Conservation (phyloP, 1,284 basidiomycete species). For the Pseudozyma sp. region DNA sequence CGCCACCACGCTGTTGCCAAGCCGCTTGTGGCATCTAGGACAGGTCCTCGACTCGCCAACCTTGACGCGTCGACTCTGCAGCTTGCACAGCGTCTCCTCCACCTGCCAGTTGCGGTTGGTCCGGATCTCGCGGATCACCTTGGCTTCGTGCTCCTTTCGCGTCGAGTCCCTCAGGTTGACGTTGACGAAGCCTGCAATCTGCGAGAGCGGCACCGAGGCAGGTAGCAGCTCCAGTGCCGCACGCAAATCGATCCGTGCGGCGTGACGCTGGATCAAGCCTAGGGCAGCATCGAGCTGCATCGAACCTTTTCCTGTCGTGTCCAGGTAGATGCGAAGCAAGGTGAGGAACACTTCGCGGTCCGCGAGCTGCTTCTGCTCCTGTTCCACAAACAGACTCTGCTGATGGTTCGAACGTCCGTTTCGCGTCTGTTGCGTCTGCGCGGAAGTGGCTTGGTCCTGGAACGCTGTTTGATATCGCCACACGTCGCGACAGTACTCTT, state of each 20-base stretch:
- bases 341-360: slow-evolving; percentile 78
- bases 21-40: slow-evolving; percentile 91
- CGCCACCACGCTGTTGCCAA: slow-evolving; percentile 93
- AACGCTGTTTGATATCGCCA: slow-evolving; percentile 32
- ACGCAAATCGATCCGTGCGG: slow-evolving; percentile 81
- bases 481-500: slow-evolving; percentile 72
- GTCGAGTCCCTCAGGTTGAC: slow-evolving; percentile 47
- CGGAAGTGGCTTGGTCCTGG: not conserved
- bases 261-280: slow-evolving; percentile 83
- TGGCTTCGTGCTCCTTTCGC: slow-evolving; percentile 34
- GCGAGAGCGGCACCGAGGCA: slow-evolving; percentile 82
- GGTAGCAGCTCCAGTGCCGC: slow-evolving; percentile 87
- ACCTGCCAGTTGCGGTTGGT: slow-evolving; percentile 80
- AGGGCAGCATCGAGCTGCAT: slow-evolving; percentile 76
- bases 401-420: slow-evolving; percentile 26
- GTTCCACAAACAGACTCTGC: slow-evolving; percentile 43
- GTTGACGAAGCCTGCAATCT: slow-evolving; percentile 78
- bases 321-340: slow-evolving; percentile 86
- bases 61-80: slow-evolving; percentile 86
- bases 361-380: slow-evolving; percentile 34
- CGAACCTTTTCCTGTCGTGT: slow-evolving; percentile 67
- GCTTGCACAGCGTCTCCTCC: slow-evolving; percentile 77
- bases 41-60: slow-evolving; percentile 89
- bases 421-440: slow-evolving; percentile 5
- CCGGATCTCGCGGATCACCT: slow-evolving; percentile 76